Percentiles rank a stretch among this genome's conserved stretches.
Conservation (phyloP, 1,284 basidiomycete genomes). For the Pseudozyma hubeiensis region DNA sequence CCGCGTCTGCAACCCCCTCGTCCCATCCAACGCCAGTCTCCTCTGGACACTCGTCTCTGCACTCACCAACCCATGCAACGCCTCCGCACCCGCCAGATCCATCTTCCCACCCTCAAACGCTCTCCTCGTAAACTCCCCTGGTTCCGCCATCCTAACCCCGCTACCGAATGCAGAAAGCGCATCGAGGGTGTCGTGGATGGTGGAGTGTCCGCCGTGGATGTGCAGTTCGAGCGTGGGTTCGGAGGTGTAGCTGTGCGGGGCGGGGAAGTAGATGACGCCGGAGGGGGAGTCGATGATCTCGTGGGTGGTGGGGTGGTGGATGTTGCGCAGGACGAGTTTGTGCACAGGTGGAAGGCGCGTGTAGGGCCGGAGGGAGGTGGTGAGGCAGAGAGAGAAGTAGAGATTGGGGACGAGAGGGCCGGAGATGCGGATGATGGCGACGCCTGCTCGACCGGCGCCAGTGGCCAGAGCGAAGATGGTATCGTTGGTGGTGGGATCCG, state of each 20-base stretch:
- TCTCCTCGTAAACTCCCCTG: constrained; percentile 86
- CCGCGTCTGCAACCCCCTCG: constrained; percentile 71
- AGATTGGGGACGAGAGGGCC: constrained; percentile 77
- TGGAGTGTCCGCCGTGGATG: constrained; percentile 84
- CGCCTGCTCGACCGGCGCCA: constrained; percentile 81
- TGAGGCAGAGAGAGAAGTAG: constrained; percentile 74
- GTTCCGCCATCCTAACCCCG: constrained; percentile 78
- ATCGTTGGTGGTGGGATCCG: constrained; percentile 6
- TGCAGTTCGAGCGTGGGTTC: constrained; percentile 87
- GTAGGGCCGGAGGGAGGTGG: constrained; percentile 10
- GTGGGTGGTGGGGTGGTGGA: constrained; percentile 76
- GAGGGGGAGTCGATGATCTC: constrained; percentile 80
- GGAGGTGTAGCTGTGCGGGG: constrained; percentile 80
- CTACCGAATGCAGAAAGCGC: constrained; percentile 71
- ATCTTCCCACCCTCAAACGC: constrained; percentile 82
- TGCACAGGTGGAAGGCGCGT: constrained; percentile 72
- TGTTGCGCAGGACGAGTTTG: constrained; percentile 77
- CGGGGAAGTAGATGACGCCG: constrained; percentile 82
- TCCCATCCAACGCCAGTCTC: constrained; percentile 77
- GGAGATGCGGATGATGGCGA: constrained; percentile 83
- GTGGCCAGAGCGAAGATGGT: constrained; percentile 90
- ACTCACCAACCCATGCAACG: constrained; percentile 82
- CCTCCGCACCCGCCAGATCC: constrained; percentile 86
- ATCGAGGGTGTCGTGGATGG: constrained; percentile 77
- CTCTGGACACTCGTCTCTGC: constrained; percentile 86